Conservation (phyloP, 305 asterid genomes). For the Fraxinus angustifolia region DNA sequence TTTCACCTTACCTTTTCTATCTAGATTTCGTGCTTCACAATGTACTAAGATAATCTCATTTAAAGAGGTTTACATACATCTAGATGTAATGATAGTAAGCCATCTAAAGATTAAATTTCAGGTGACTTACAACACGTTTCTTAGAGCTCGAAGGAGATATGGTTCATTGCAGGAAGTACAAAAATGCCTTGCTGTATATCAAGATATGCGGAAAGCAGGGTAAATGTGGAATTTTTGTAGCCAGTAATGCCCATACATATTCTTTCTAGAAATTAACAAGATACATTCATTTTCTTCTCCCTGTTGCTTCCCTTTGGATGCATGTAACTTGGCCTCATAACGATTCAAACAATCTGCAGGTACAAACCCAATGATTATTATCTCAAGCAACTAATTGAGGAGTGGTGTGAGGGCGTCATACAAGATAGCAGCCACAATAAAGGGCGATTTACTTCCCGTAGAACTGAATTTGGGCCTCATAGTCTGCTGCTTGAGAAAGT, state of each 20-base stretch:
- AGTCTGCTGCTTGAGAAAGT: constrained; percentile 81
- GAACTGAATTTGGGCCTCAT: constrained; percentile 41
- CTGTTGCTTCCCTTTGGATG: not conserved
- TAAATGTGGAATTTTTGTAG: constrained; percentile 28
- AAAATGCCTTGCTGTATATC: constrained; percentile 80
- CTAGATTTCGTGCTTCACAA: not conserved
- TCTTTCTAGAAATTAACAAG: constrained; percentile 1
- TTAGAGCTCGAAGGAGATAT: constrained; percentile 69
- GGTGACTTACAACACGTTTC: constrained; percentile 92
- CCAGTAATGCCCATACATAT: constrained; percentile 8
- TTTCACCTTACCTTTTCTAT: not conserved
- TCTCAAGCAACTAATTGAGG: constrained; percentile 87
- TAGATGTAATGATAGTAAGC: constrained; percentile 5
- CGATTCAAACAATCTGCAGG: constrained; percentile 41
- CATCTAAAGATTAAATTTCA: constrained; percentile 32
- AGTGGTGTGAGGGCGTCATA: constrained; percentile 96
- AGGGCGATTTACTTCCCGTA: constrained; percentile 30
- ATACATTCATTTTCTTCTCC: not conserved
- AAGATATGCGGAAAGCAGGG: constrained; percentile 97
- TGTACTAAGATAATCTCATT: not conserved
- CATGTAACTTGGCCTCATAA: not conserved
- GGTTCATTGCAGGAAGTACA: constrained; percentile 84
- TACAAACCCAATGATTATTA: constrained; percentile 81
- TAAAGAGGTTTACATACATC: not conserved
- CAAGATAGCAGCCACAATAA: constrained; percentile 40